Conservation (phyloP, 208 protist species). For the Leishmania braziliensis region DNA sequence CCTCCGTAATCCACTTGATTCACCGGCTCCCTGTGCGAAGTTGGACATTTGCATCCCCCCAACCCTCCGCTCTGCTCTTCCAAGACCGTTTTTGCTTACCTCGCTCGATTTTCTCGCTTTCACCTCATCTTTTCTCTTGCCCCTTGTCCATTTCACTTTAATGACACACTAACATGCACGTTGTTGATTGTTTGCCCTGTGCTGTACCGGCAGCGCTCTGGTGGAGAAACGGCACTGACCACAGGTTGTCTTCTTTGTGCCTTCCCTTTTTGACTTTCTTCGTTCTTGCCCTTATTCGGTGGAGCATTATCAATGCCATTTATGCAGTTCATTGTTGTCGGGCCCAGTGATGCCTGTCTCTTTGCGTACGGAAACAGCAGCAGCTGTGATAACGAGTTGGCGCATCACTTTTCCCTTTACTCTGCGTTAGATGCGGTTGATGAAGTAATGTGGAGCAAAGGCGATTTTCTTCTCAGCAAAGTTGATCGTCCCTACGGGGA, state of each 20-base stretch:
- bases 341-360: constrained; percentile 33
- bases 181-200: neutral
- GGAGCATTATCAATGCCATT: constrained; percentile 20
- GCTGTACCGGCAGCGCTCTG: neutral
- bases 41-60: neutral
- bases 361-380: constrained; percentile 25
- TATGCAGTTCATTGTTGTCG: constrained; percentile 35
- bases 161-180: neutral
- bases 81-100: neutral
- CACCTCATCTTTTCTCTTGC: neutral
- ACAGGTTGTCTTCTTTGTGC: neutral
- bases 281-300: neutral
- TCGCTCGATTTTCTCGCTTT: too few species aligned
- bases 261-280: neutral
- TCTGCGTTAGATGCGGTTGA: constrained; percentile 54
- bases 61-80: neutral
- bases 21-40: neutral
- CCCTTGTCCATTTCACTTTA: neutral
- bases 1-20: neutral
- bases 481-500: constrained; percentile 54
- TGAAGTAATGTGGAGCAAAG: constrained; percentile 51
- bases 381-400: constrained; percentile 22
- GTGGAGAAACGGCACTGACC: neutral
- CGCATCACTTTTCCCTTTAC: constrained; percentile 51
- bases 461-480: constrained; percentile 46